Percentiles rank a stretch among this genome's conserved stretches.
phyloP scores from a whole-genome alignment of 1,284 basidiomycete genomes.

The Pseudozyma sp. region DNA sequence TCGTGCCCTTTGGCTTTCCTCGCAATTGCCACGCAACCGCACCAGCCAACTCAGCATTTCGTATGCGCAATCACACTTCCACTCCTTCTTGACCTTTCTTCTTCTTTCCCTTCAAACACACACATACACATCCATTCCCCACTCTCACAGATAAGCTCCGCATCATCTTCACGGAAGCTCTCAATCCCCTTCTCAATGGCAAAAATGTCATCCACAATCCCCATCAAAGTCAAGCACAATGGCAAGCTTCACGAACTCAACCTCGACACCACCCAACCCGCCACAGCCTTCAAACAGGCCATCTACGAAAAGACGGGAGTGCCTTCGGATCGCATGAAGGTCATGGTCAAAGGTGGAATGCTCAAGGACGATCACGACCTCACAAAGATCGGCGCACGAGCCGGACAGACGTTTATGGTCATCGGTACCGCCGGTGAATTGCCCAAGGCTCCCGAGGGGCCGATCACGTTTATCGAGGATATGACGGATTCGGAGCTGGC shows the following conservation, averaged over 20 bases:
- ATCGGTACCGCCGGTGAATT: slow-evolving; percentile 87
- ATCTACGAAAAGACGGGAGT: slow-evolving; percentile 86
- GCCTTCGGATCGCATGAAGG: slow-evolving; percentile 90
- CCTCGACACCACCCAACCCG: slow-evolving; percentile 78
- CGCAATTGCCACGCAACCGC: neutral
- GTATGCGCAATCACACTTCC: neutral
- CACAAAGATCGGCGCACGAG: slow-evolving; percentile 83
- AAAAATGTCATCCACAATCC: slow-evolving; percentile 66
- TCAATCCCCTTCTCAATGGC: slow-evolving; percentile 42
- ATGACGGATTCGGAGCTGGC: slow-evolving; percentile 86
- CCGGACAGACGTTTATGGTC: slow-evolving; percentile 68
- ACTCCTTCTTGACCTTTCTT: neutral
- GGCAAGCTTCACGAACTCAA: slow-evolving; percentile 74
- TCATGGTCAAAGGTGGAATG: slow-evolving; percentile 94
- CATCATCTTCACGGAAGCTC: neutral
- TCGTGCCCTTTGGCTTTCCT: neutral
- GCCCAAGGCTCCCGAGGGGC: slow-evolving; percentile 84
- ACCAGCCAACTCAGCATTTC: slow-evolving; percentile 8
- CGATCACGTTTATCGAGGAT: slow-evolving; percentile 85
- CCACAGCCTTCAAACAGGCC: slow-evolving; percentile 82
- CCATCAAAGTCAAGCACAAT: slow-evolving; percentile 88
- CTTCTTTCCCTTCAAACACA: neutral
- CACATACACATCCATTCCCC: neutral
- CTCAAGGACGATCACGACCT: slow-evolving; percentile 85
- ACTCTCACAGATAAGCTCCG: neutral